Conservation (phyloP, 495 filamentous ascomycete species). For the Penicillium lividum region DNA sequence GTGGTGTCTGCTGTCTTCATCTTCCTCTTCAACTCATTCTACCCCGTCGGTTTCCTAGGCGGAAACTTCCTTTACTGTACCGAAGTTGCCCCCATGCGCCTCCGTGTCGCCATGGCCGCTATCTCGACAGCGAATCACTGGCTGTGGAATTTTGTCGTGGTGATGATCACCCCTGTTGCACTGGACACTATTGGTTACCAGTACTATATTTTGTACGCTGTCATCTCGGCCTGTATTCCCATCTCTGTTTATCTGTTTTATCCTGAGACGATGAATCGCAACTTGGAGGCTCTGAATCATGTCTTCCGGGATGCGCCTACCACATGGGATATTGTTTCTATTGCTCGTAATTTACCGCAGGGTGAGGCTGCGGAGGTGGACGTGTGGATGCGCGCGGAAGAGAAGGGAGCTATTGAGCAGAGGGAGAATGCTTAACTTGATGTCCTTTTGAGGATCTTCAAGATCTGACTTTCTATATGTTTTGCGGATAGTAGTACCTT, state of each 20-base stretch:
- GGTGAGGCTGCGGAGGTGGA: slow-evolving; percentile 16
- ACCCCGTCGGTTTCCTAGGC: slow-evolving; percentile 57
- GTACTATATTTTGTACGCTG: slow-evolving; percentile 60
- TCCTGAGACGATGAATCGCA: slow-evolving; percentile 50
- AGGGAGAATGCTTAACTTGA: slow-evolving; percentile 14
- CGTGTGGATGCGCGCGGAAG: slow-evolving; percentile 10
- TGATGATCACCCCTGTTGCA: slow-evolving; percentile 56
- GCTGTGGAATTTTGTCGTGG: slow-evolving; percentile 50
- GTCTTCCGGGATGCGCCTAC: slow-evolving; percentile 22
- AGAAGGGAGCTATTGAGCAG: slow-evolving; percentile 16
- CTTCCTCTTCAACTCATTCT: slow-evolving; percentile 62
- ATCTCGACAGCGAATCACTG: slow-evolving; percentile 54
- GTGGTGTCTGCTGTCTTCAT: slow-evolving; percentile 54
- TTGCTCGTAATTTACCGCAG: slow-evolving; percentile 23
- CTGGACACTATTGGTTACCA: slow-evolving; percentile 52
- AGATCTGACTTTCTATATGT: neutral
- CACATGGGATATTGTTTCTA: slow-evolving; percentile 26
- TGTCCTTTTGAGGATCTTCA: neutral
- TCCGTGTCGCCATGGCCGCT: slow-evolving; percentile 49
- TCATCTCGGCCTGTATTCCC: slow-evolving; percentile 30
- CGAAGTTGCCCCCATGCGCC: slow-evolving; percentile 51
- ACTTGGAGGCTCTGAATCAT: slow-evolving; percentile 24
- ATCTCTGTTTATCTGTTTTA: slow-evolving; percentile 63
- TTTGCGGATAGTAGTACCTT: neutral
- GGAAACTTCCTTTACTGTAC: slow-evolving; percentile 58